Conservation (phyloP, 169 alveolate species). For the Plasmodium fragile region DNA sequence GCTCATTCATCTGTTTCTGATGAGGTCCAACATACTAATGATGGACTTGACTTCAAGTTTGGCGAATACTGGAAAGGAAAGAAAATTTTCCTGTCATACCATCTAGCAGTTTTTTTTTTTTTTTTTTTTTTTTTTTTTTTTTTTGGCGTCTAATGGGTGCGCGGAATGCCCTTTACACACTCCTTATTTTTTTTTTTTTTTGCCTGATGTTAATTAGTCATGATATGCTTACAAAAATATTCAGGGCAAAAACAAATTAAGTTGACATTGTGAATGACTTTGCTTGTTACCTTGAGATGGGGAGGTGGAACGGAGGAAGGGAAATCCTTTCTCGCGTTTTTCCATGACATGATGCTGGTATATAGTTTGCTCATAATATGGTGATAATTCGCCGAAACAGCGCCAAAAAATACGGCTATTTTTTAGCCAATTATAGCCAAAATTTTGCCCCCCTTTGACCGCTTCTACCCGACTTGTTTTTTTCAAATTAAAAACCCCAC, state of each 20-base stretch:
- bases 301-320: neutral
- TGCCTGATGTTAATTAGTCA: neutral
- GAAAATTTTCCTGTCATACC: neutral
- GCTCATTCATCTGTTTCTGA: neutral
- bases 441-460: neutral
- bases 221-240: neutral
- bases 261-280: neutral
- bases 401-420: neutral
- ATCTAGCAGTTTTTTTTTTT: neutral
- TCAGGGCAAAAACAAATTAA: neutral
- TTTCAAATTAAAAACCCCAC: neutral
- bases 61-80: neutral
- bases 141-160: neutral
- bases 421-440: neutral
- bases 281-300: neutral
- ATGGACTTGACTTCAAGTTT: slow-evolving; percentile 6
- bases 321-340: neutral
- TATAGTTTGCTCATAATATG: neutral
- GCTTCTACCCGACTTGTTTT: neutral
- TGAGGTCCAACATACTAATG: neutral
- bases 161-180: neutral
- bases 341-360: neutral
- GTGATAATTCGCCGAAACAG: neutral
- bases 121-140: neutral
- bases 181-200: neutral